Conservation (phyloP, 1,284 basidiomycete genomes). For the Coniferiporia sulphurascens region DNA sequence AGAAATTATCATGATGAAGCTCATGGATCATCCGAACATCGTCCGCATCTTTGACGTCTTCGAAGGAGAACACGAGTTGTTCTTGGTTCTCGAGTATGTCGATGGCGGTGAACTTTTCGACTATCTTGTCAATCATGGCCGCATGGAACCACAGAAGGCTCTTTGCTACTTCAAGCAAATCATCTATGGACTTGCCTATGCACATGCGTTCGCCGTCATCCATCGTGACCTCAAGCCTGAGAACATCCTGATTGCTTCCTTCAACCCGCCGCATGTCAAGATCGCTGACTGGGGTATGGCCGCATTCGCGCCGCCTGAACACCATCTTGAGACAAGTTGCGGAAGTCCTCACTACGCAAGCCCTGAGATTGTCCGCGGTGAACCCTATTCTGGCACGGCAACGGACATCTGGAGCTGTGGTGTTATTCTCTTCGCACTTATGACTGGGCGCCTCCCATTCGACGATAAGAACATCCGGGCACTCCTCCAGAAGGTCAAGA, state of each 20-base stretch:
- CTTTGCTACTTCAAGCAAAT: constrained; percentile 97
- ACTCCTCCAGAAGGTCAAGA: constrained; percentile 87
- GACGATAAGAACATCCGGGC: constrained; percentile 82
- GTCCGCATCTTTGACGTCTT: constrained; percentile 95
- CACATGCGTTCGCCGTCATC: constrained; percentile 97
- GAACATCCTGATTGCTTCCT: constrained; percentile 87
- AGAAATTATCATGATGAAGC: constrained; percentile 99
- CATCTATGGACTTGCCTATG: constrained; percentile 94
- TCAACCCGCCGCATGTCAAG: constrained; percentile 85
- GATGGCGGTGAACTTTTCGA: constrained; percentile 98
- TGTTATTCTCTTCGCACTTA: constrained; percentile 83
- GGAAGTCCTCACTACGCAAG: constrained; percentile 98
- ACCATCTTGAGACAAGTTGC: constrained; percentile 92
- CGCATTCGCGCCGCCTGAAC: constrained; percentile 75
- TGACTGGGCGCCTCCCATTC: constrained; percentile 86
- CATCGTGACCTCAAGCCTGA: constrained; percentile 99
- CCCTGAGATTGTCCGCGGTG: constrained; percentile 95
- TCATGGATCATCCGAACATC: constrained; percentile 96
- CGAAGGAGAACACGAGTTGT: constrained; percentile 90
- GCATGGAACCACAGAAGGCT: constrained; percentile 80
- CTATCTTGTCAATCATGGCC: constrained; percentile 88
- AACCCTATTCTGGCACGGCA: constrained; percentile 89
- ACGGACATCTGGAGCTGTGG: constrained; percentile 96
- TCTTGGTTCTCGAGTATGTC: constrained; percentile 95
- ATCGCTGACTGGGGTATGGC: constrained; percentile 99